Conservation (phyloP, 805 yeast genomes). For the Metschnikowia lunata region DNA sequence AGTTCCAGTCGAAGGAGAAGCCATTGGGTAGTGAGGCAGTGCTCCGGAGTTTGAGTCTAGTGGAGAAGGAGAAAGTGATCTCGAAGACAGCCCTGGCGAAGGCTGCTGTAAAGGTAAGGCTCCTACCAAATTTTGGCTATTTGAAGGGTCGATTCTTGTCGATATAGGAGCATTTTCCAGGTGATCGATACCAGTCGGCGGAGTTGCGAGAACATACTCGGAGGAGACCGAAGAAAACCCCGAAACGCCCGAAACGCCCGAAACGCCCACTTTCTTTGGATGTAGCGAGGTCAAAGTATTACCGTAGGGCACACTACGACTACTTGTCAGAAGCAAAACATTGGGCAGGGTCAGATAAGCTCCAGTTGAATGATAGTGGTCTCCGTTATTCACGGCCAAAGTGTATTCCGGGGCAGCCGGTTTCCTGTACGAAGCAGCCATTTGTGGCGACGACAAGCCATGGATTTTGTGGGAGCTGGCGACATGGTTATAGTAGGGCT, state of each 20-base stretch:
- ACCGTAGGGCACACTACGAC: not conserved
- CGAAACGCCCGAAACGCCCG: not conserved
- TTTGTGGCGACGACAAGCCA: not conserved
- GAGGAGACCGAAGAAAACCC: not conserved
- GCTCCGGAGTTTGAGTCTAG: not conserved
- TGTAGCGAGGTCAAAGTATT: not conserved
- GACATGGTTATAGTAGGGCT: not conserved
- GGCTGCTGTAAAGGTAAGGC: constrained; percentile 3
- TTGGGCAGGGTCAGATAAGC: not conserved
- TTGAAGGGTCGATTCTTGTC: no score
- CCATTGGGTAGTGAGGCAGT: not conserved
- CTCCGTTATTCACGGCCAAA: not conserved
- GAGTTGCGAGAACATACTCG: not conserved
- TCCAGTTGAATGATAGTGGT: not conserved
- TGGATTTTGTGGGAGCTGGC: not conserved
- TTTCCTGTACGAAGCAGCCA: not conserved
- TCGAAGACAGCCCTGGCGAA: constrained; percentile 4
- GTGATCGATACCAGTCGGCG: not conserved
- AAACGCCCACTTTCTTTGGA: no score
- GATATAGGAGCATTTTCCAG: not conserved
- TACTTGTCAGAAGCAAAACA: not conserved
- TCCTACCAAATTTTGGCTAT: no score
- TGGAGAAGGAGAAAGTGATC: constrained; percentile 1
- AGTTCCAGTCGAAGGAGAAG: not conserved
- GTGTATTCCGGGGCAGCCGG: not conserved